Evolutionary conservation across 164 flowering plant species (phyloP).

Genomic region (Hamamelis virginiana): DNA sequence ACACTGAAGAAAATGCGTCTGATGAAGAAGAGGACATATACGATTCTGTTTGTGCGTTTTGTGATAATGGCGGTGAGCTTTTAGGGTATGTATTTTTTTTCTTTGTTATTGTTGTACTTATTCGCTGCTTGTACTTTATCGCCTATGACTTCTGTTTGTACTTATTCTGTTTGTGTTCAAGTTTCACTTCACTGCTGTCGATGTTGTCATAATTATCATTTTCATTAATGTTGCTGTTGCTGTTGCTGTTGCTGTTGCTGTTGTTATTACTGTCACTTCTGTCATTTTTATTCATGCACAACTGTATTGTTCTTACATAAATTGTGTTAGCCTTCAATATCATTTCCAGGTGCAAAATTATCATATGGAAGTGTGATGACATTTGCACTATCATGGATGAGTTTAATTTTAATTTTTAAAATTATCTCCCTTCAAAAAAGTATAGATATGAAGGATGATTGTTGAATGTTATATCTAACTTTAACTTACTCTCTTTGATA

Average conservation of each 20-base stretch:
- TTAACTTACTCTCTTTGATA: not conserved
- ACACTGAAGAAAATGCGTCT: slow-evolving; percentile 32
- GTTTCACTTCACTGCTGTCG: not conserved
- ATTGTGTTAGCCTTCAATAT: no score
- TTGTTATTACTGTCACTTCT: not conserved
- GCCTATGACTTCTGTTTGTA: not conserved
- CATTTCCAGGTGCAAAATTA: no score
- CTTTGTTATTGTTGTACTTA: not conserved
- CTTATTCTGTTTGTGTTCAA: not conserved
- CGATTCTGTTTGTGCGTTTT: slow-evolving; percentile 75
- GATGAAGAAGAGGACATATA: slow-evolving; percentile 48
- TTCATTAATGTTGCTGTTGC: not conserved
- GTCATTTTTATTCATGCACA: no score
- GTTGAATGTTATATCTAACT: no score
- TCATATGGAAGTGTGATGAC: no score
- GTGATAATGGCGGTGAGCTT: slow-evolving; percentile 86
- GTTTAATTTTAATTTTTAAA: no score
- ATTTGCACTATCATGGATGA: no score
- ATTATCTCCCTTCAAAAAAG: no score
- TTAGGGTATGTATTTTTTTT: slow-evolving; percentile 53
- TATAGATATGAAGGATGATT: no score
- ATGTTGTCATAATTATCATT: not conserved
- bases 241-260: not conserved
- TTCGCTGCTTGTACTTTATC: not conserved
- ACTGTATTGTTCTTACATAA: no score